These are phyloP conservation scores for Leccinum glutinopallens DNA, from an alignment of 1,284 basidiomycete genomes.

Conservation along the genomic window DNA sequence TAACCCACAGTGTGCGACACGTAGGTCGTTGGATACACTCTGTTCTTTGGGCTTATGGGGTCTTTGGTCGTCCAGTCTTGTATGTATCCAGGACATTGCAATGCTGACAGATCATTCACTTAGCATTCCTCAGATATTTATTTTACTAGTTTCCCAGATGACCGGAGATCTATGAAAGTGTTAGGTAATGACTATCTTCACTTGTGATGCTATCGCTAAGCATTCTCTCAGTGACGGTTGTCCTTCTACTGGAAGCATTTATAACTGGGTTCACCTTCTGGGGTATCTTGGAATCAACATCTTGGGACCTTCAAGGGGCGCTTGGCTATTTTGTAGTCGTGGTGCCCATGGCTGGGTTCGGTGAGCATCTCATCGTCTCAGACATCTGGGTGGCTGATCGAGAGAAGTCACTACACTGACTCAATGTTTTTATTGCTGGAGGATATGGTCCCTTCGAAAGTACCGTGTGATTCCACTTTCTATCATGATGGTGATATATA, in stretches of 20 bases:
- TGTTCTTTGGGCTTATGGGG: not conserved
- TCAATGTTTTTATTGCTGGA: no score
- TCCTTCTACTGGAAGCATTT: not conserved
- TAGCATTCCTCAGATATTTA: conserved; percentile 6
- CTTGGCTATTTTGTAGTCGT: no score
- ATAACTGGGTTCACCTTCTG: conserved; percentile 18
- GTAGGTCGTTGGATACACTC: not conserved
- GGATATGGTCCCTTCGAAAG: no score
- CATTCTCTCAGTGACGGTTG: not conserved
- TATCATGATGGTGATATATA: no score
- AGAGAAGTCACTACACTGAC: no score
- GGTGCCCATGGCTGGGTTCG: no score
- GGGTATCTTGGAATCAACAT: not conserved
- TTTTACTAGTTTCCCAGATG: conserved; percentile 10
- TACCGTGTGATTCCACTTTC: no score
- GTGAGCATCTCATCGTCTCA: no score
- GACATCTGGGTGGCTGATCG: no score
- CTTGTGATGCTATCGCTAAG: not conserved
- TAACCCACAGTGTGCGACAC: not conserved
- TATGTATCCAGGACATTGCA: not conserved
- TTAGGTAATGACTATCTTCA: no score
- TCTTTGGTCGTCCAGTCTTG: not conserved
- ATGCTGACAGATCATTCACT: not conserved
- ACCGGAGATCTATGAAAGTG: not conserved
- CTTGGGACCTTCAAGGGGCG: no score